Percentiles rank a stretch among this genome's conserved stretches.
Conservation (phyloP, 768 basidiomycete genomes). For the Boletus coccyginus region DNA sequence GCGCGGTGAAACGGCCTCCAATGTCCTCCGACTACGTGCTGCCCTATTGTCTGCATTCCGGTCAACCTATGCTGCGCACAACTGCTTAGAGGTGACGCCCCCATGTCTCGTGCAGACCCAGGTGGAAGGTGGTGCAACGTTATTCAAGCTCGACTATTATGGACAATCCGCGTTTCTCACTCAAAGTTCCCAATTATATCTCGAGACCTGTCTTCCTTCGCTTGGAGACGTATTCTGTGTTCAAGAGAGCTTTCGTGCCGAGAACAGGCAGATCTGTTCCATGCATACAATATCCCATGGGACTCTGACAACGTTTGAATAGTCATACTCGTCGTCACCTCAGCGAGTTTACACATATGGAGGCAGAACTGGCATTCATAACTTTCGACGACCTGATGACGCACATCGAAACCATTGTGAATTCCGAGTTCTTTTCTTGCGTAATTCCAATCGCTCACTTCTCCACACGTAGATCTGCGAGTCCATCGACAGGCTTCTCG, state of each 20-base stretch:
- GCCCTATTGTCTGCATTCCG: conserved; percentile 84
- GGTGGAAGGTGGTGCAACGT: conserved; percentile 94
- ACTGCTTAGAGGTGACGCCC: conserved; percentile 88
- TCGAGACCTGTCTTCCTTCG: conserved; percentile 99
- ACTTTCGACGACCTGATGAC: conserved; percentile 89
- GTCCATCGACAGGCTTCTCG: conserved; percentile 78
- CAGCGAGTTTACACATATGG: conserved; percentile 95
- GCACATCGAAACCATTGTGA: conserved; percentile 85
- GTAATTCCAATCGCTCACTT: neutral
- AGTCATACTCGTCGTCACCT: no score
- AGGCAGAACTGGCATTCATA: conserved; percentile 94
- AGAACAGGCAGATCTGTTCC: no score
- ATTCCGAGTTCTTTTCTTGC: conserved; percentile 24
- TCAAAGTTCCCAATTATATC: conserved; percentile 94
- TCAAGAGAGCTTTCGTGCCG: no score
- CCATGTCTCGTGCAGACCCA: conserved; percentile 98
- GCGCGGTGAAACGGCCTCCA: conserved; percentile 91
- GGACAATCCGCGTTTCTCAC: conserved; percentile 93
- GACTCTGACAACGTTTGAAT: no score
- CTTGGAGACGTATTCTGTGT: no score
- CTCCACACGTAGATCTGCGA: conserved; percentile 73
- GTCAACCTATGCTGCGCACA: conserved; percentile 52
- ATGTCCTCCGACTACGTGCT: conserved; percentile 85
- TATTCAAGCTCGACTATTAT: conserved; percentile 96
- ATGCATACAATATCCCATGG: no score